Percentiles rank a stretch among this genome's conserved stretches.
Evolutionary conservation across 768 basidiomycete species (phyloP).

Genomic region (Xerocomellus intermedius): DNA sequence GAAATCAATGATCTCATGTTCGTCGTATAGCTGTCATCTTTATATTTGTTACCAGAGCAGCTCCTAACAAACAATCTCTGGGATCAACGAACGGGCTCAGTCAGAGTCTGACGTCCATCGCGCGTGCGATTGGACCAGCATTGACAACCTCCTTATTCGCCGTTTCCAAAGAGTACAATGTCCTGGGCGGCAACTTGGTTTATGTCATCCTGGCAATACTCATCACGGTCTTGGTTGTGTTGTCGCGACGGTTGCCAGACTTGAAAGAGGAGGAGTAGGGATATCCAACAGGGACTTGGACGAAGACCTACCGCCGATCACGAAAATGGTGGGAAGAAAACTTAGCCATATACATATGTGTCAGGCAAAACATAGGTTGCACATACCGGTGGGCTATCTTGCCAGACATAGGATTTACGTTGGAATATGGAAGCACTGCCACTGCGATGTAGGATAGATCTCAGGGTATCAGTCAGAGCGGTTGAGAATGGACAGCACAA

Average conservation of each 20-base stretch:
- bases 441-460: too few species aligned
- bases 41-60: slow-evolving; percentile 51
- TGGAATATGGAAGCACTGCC: too few species aligned
- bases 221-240: slow-evolving; percentile 16
- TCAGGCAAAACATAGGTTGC: too few species aligned
- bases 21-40: slow-evolving; percentile 41
- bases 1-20: slow-evolving; percentile 1
- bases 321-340: too few species aligned
- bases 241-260: slow-evolving; percentile 26
- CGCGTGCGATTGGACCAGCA: slow-evolving; percentile 50
- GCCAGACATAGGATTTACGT: too few species aligned
- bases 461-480: too few species aligned
- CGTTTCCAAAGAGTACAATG: slow-evolving; percentile 45
- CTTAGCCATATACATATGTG: too few species aligned
- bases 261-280: slow-evolving; percentile 12
- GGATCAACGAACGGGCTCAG: slow-evolving; percentile 59
- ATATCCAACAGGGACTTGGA: neutral
- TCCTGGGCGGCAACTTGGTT: slow-evolving; percentile 50
- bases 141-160: slow-evolving; percentile 51
- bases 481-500: too few species aligned
- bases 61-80: slow-evolving; percentile 51
- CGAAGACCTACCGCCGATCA: neutral
- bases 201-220: slow-evolving; percentile 43
- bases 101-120: slow-evolving; percentile 45
- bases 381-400: too few species aligned